phyloP scores from a whole-genome alignment of 2,329 filamentous ascomycete genomes.

The Colletotrichum navitas region DNA sequence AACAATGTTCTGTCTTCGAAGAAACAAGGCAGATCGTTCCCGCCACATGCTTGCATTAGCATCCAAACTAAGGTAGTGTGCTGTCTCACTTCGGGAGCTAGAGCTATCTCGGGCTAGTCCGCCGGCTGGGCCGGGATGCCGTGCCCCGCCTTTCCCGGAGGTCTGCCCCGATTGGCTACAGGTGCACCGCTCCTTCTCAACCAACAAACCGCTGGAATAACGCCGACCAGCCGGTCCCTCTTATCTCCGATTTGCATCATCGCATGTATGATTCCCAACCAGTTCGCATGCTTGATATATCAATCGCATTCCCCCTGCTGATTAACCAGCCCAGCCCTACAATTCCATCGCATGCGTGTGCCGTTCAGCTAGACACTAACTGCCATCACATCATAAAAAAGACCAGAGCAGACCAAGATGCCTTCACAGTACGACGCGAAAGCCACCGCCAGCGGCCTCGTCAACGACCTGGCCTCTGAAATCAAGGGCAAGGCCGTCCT shows the following conservation, averaged over 20 bases:
- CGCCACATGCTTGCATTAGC: background rate
- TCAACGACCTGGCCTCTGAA: constrained; percentile 46
- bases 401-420: constrained; percentile 13
- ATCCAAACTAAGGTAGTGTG: background rate
- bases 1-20: background rate
- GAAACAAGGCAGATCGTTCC: background rate
- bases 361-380: background rate
- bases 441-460: constrained; percentile 46
- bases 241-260: background rate
- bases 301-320: background rate
- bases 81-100: background rate
- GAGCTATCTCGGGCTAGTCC: background rate
- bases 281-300: background rate
- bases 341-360: background rate
- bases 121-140: background rate
- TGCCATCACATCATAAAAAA: background rate
- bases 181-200: background rate
- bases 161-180: background rate
- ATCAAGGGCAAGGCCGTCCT: constrained; percentile 56
- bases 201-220: background rate
- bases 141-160: background rate
- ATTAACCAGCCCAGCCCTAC: background rate
- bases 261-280: background rate
- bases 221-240: background rate
- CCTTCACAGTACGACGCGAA: constrained; percentile 16